phyloP scores from a whole-genome alignment of 2,329 filamentous ascomycete genomes.

The Aspergillus sp. region DNA sequence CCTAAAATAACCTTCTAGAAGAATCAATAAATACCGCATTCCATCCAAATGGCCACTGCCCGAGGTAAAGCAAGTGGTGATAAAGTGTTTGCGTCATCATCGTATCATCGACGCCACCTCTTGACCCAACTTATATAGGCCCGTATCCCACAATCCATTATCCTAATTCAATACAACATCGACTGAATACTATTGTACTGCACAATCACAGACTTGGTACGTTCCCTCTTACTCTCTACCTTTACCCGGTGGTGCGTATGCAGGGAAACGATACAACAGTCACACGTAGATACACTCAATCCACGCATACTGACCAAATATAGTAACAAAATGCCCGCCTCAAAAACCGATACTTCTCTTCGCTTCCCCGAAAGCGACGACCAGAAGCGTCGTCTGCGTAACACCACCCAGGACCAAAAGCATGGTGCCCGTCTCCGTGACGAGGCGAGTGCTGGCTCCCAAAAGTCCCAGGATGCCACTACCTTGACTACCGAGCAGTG shows the following conservation, averaged over 20 bases:
- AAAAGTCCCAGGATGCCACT: constrained; percentile 6
- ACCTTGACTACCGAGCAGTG: constrained; percentile 24
- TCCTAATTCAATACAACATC: neutral
- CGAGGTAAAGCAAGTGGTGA: no score
- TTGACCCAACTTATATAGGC: constrained; percentile 5
- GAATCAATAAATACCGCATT: no score
- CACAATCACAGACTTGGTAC: constrained; percentile 5
- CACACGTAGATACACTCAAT: neutral
- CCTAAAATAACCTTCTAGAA: no score
- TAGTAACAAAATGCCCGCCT: constrained; percentile 20
- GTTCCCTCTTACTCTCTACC: neutral
- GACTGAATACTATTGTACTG: neutral
- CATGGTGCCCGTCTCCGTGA: constrained; percentile 9
- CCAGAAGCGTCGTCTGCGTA: constrained; percentile 17
- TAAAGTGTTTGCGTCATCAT: constrained; percentile 2
- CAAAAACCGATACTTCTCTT: constrained; percentile 21
- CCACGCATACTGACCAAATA: neutral
- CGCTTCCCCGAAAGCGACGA: constrained; percentile 16
- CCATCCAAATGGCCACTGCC: no score
- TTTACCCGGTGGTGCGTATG: neutral
- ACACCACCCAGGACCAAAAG: constrained; percentile 20
- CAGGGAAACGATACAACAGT: neutral
- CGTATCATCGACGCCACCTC: constrained; percentile 25
- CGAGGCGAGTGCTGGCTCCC: constrained; percentile 2
- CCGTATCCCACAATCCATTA: no score